Conservation (phyloP, 106 monocot genomes). For the Phalaenopsis equestris region DNA sequence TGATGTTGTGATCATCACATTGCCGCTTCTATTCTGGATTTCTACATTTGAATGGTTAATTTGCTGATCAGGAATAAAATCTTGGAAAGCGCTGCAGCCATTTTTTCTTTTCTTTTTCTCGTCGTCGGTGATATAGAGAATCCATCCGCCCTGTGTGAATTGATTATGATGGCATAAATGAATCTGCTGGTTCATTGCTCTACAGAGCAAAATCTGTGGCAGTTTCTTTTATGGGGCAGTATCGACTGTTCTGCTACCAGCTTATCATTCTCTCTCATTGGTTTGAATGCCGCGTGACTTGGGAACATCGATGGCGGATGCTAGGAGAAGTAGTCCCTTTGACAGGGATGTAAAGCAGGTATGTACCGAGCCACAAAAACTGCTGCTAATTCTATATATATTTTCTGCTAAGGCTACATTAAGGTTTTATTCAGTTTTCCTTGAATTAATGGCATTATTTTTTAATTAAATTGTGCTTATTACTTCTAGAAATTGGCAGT, state of each 20-base stretch:
- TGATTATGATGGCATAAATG: conserved; percentile 1
- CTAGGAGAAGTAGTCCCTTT: conserved; percentile 15
- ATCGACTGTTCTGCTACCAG: neutral
- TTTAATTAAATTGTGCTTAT: neutral
- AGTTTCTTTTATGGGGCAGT: conserved; percentile 10
- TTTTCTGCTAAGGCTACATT: neutral
- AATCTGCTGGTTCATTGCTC: neutral
- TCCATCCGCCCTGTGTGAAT: neutral
- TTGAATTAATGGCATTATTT: neutral
- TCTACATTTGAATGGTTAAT: neutral
- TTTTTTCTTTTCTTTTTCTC: too few relatives aligned
- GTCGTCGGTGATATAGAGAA: neutral
- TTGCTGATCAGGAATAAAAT: neutral
- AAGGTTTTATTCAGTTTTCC: neutral
- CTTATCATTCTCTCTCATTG: neutral
- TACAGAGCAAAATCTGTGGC: neutral
- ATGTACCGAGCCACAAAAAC: neutral
- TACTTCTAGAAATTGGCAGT: too few relatives aligned
- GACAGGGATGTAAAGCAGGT: conserved; percentile 40
- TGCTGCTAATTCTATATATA: neutral
- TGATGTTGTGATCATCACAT: neutral
- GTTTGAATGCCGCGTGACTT: neutral
- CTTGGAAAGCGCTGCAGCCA: neutral
- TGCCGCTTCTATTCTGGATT: neutral
- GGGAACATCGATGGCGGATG: conserved; percentile 23